A percentile compares a stretch with the other conserved stretches of the same genome.
These are phyloP conservation scores for Cladosporium austrohemisphaericum DNA, from an alignment of 2,329 filamentous ascomycete species.

Conservation along the genomic window DNA sequence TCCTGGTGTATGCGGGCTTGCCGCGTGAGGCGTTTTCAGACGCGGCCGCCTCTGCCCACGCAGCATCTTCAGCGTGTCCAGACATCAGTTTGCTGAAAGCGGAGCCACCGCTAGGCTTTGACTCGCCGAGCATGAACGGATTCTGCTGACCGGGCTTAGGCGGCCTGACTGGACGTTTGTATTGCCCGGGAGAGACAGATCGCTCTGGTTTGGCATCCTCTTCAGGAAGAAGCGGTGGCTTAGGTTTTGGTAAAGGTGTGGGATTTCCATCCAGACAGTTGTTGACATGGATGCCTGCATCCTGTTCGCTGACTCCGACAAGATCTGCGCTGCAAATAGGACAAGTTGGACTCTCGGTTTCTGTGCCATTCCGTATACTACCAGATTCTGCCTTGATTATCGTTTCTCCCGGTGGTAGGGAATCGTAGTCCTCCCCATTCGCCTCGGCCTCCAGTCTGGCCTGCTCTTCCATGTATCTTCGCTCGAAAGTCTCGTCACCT, in stretches of 20 bases:
- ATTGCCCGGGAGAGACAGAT: slow-evolving; percentile 48
- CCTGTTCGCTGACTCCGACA: slow-evolving; percentile 52
- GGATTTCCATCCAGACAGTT: slow-evolving; percentile 82
- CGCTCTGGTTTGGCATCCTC: slow-evolving; percentile 20
- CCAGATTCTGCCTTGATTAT: slow-evolving; percentile 8
- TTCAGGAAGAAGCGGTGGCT: slow-evolving; percentile 15
- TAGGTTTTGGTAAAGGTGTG: slow-evolving; percentile 49
- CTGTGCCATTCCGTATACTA: slow-evolving; percentile 14
- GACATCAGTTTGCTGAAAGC: slow-evolving; percentile 95
- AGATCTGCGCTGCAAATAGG: slow-evolving; percentile 73
- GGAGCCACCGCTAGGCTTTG: slow-evolving; percentile 48
- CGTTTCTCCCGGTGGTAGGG: slow-evolving; percentile 21
- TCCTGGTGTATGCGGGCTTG: slow-evolving; percentile 80
- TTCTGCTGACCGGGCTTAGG: slow-evolving; percentile 77
- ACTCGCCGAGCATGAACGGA: slow-evolving; percentile 61
- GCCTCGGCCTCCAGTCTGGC: slow-evolving; percentile 50
- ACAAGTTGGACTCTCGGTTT: slow-evolving; percentile 48
- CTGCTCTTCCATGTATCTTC: slow-evolving; percentile 72
- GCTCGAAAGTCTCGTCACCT: slow-evolving; percentile 50
- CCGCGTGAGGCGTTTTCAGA: slow-evolving; percentile 74
- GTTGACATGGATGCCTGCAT: slow-evolving; percentile 84
- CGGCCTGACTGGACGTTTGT: slow-evolving; percentile 61
- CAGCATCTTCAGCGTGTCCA: slow-evolving; percentile 79
- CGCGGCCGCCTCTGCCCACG: slow-evolving; percentile 83
- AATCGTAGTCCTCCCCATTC: slow-evolving; percentile 39